phyloP scores from a whole-genome alignment of 2,329 filamentous ascomycete species.

The Cytospora leucostoma region DNA sequence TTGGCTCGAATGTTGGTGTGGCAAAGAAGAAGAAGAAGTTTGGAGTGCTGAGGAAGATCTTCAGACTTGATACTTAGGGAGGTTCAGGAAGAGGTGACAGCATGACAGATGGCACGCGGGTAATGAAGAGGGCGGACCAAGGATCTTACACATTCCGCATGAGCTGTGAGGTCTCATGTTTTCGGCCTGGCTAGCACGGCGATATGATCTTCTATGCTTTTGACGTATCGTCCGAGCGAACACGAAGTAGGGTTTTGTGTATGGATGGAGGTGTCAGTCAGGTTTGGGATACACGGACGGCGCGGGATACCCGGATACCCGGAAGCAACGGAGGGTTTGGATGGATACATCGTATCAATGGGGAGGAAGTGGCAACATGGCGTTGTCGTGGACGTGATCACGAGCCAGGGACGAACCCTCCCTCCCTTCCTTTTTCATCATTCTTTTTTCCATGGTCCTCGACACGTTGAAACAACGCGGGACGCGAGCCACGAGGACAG shows the following conservation, averaged over 20 bases:
- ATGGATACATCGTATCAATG: neutral
- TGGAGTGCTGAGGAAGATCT: constrained; percentile 64
- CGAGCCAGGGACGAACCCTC: neutral
- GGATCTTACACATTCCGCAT: neutral
- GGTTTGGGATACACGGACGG: neutral
- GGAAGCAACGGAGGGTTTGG: neutral
- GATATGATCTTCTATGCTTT: neutral
- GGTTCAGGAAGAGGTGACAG: neutral
- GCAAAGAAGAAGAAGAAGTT: constrained; percentile 66
- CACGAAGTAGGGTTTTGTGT: neutral
- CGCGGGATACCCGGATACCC: neutral
- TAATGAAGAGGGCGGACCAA: neutral
- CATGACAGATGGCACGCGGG: neutral
- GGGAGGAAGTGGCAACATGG: neutral
- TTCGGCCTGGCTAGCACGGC: neutral
- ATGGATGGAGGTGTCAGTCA: neutral
- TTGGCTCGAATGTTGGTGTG: constrained; percentile 26
- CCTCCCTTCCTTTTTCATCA: neutral
- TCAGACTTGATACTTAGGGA: constrained; percentile 52
- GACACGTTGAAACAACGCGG: neutral
- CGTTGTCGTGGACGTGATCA: neutral
- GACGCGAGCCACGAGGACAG: neutral
- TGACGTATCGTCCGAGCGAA: neutral
- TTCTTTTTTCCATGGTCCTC: too few species aligned
- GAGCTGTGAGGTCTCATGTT: constrained; percentile 1